phyloP scores from a whole-genome alignment of 2,329 filamentous ascomycete genomes.

The Acrocalymma vagum region DNA sequence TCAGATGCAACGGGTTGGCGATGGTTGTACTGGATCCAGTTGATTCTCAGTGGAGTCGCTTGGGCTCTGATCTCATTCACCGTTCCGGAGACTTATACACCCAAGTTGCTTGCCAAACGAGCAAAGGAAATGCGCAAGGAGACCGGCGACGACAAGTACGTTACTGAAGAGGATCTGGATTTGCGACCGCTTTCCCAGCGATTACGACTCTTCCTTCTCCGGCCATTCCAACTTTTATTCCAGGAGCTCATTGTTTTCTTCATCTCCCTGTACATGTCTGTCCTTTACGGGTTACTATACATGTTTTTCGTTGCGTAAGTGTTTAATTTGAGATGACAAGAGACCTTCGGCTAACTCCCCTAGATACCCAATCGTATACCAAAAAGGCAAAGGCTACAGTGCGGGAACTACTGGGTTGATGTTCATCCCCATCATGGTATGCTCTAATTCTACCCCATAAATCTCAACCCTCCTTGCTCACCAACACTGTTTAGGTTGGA shows the following conservation, averaged over 20 bases:
- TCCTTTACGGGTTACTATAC: conserved; percentile 77
- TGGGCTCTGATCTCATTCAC: conserved; percentile 85
- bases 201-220: conserved; percentile 76
- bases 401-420: conserved; percentile 80
- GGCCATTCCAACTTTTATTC: conserved; percentile 89
- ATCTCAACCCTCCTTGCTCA: too few relatives aligned
- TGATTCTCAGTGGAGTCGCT: conserved; percentile 75
- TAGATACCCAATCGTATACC: conserved; percentile 72
- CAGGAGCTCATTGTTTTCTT: conserved; percentile 85
- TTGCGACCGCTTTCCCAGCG: conserved; percentile 73
- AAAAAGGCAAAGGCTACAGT: conserved; percentile 80
- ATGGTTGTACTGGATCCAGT: conserved; percentile 88
- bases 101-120: conserved; percentile 75
- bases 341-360: conserved; percentile 54
- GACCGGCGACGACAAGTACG: conserved; percentile 72
- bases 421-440: conserved; percentile 84
- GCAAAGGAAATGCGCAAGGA: conserved; percentile 76
- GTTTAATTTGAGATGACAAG: neutral
- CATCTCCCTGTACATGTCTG: conserved; percentile 85
- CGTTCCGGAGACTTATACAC: conserved; percentile 89
- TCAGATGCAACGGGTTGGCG: conserved; percentile 76
- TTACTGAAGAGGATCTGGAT: conserved; percentile 85
- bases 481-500: too few relatives aligned
- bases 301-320: conserved; percentile 74
- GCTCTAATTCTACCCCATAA: too few relatives aligned